Evolutionary conservation across 1,284 basidiomycete genomes (phyloP), one percentile per base, ranked within the genome.

Genomic region (Cryptococcus sp.): DNA sequence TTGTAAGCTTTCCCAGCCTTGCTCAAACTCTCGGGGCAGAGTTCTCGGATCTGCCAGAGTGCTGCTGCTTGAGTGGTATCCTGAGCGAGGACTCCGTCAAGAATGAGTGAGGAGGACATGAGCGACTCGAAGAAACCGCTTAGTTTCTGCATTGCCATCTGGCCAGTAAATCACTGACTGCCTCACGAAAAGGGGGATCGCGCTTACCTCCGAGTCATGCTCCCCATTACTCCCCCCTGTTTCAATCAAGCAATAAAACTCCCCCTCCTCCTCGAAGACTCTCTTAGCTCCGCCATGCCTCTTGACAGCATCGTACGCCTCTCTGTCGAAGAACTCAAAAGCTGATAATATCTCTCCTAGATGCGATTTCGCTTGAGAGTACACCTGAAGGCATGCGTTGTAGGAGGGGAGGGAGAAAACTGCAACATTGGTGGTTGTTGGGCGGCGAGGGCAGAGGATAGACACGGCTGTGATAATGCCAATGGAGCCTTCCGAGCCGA

Each of bases 1-100:
- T 99, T 99, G 82, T 96, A 98, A 7, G 88, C 87, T 66, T 91
- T 91, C 47, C 96, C 96, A 71, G 91, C 87, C 75, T 97, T 97
- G 24, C 89, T 89, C 2, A 91, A 84, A 0, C 93, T 88, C 76
- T 98, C 96, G 2, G 96, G 87, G 24, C 98, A 84, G 36, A 87
- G 86, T 78, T 99, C 96, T 15, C 95, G 87, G 15, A 98, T 81
- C 1, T 87, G 85, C 96, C 96, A 98, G 2, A 98, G 79, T 0
- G 87, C 87, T 1, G 86, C 83, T 64, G 96, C 88, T 73, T 99
- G 95, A 0, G 87, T 85, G 20, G 90, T 87, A 46, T 89, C 90
- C 70, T 98, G 93, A 0, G 96, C 91, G 18, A 98, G 81, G 0
- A 95, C 92, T 43, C 96, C 96, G 37, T 93, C 94, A 55, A 85